phyloP scores from a whole-genome alignment of 345 rosid species.

The Microthlaspi erraticum region DNA sequence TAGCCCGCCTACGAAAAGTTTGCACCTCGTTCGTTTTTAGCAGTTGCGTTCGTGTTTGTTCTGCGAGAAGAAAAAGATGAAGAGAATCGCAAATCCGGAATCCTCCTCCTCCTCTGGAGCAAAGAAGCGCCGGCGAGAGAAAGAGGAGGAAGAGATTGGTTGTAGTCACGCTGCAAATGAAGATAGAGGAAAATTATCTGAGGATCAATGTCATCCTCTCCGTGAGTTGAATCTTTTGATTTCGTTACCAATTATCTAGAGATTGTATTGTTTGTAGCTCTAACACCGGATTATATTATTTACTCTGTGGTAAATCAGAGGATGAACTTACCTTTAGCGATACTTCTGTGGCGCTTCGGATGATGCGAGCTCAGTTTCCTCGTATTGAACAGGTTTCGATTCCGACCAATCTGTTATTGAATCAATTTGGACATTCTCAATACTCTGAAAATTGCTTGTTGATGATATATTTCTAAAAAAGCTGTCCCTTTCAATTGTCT shows the following conservation, averaged over 20 bases:
- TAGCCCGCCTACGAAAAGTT: no score
- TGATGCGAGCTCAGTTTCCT: slow-evolving; percentile 96
- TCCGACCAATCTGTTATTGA: slow-evolving; percentile 4
- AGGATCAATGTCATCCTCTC: slow-evolving; percentile 45
- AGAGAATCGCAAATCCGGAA: slow-evolving; percentile 11
- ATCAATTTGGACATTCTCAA: slow-evolving; percentile 6
- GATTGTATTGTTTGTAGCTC: background rate
- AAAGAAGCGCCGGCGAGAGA: slow-evolving; percentile 50
- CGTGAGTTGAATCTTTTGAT: slow-evolving; percentile 28
- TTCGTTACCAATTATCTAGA: background rate
- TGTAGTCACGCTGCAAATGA: slow-evolving; percentile 22
- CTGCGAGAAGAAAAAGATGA: background rate
- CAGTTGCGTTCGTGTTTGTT: background rate
- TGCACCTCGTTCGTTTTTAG: no score
- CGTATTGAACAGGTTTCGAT: slow-evolving; percentile 67
- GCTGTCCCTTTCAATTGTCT: background rate
- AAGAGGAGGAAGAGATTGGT: slow-evolving; percentile 41
- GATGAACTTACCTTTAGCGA: slow-evolving; percentile 79
- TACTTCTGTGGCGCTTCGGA: slow-evolving; percentile 78
- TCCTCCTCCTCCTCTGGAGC: slow-evolving; percentile 36
- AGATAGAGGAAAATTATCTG: background rate
- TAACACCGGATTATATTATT: background rate
- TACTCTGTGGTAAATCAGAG: slow-evolving; percentile 48
- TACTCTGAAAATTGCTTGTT: background rate
- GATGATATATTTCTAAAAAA: background rate